These are phyloP conservation scores for Lactuca saligna DNA, from an alignment of 129 eudicot species.

Conservation along the genomic window DNA sequence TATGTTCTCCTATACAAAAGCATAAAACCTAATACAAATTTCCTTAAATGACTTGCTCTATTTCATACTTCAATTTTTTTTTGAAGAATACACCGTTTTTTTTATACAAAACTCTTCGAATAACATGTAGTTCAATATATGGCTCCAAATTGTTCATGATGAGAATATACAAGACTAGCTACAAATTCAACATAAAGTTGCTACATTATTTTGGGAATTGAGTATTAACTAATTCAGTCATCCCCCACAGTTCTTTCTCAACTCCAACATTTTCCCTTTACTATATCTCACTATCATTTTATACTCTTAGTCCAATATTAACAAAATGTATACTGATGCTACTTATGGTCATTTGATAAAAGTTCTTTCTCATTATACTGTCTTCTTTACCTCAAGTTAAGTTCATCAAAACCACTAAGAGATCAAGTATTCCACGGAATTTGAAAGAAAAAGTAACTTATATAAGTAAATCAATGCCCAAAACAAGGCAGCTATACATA, in stretches of 20 bases:
- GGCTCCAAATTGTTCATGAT: too few relatives aligned
- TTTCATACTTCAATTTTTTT: neutral
- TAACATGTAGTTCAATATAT: neutral
- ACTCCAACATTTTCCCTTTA: neutral
- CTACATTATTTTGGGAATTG: too few relatives aligned
- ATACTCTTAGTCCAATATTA: neutral
- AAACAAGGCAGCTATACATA: neutral
- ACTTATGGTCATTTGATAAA: neutral
- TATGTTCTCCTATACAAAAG: neutral
- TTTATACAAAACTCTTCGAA: neutral
- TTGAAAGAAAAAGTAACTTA: neutral
- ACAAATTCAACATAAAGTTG: conserved; percentile 5
- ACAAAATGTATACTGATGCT: neutral
- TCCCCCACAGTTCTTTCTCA: neutral
- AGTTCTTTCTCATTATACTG: neutral
- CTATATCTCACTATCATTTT: neutral
- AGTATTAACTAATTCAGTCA: too few relatives aligned
- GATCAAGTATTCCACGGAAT: neutral
- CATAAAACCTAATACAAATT: neutral
- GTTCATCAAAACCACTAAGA: conserved; percentile 10
- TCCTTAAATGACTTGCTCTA: neutral
- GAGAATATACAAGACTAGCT: conserved; percentile 1
- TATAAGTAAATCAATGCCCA: neutral
- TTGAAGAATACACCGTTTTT: neutral
- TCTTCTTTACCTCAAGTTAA: neutral